phyloP scores from a whole-genome alignment of 1,284 basidiomycete genomes.

The Flammula alnicola region DNA sequence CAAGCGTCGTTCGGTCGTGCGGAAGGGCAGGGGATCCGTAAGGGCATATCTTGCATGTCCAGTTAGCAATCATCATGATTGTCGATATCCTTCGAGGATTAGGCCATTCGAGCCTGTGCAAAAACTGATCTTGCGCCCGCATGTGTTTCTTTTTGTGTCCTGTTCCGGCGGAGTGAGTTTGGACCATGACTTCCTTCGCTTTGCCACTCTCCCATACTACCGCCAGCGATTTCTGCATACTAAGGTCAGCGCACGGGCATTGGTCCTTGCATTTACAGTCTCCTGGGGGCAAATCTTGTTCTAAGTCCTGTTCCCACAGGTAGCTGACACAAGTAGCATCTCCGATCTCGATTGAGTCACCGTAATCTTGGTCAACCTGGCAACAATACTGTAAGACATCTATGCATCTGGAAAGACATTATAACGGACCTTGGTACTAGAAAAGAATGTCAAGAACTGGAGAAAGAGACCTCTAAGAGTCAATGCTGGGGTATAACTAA shows the following conservation, averaged over 20 bases:
- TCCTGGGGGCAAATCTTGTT: slow-evolving; percentile 6
- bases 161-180: not conserved
- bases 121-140: slow-evolving; percentile 10
- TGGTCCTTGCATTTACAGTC: slow-evolving; percentile 2
- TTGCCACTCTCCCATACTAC: not conserved
- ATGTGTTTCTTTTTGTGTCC: slow-evolving; percentile 27
- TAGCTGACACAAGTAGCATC: slow-evolving; percentile 29
- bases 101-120: slow-evolving; percentile 33
- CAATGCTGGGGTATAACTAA: slow-evolving; percentile 43
- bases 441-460: slow-evolving; percentile 49
- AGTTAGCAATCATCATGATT: slow-evolving; percentile 30
- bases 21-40: slow-evolving; percentile 38
- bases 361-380: slow-evolving; percentile 41
- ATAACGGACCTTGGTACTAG: slow-evolving; percentile 37
- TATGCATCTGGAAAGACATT: not conserved
- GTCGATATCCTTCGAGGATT: slow-evolving; percentile 37
- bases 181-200: too few species aligned
- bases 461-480: slow-evolving; percentile 46
- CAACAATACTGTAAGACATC: not conserved
- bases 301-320: slow-evolving; percentile 22
- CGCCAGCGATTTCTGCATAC: not conserved
- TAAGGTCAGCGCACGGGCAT: not conserved
- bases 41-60: slow-evolving; percentile 36
- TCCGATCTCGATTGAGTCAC: slow-evolving; percentile 32
- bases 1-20: slow-evolving; percentile 20